Conservation (phyloP, 129 eudicot genomes). For the Centrapalus pauciflorus region DNA sequence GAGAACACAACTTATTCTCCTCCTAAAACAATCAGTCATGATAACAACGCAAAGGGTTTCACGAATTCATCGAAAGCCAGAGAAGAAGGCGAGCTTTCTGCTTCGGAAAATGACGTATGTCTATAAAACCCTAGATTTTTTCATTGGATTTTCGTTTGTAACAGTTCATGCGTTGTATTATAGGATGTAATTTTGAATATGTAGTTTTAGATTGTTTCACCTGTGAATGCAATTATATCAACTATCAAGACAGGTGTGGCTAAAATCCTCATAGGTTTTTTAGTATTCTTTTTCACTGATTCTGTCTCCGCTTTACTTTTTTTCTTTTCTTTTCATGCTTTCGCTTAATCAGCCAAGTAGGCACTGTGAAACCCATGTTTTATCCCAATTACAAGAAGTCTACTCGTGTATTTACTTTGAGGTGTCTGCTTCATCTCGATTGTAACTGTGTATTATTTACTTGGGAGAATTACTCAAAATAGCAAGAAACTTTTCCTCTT, state of each 20-base stretch:
- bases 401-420: not conserved
- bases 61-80: constrained; percentile 22
- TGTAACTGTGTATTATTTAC: not conserved
- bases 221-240: not conserved
- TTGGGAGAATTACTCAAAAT: too few relatives aligned
- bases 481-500: too few relatives aligned
- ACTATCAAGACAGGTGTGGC: not conserved
- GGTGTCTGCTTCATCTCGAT: not conserved
- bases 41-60: not conserved
- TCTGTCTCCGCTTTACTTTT: not conserved
- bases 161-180: not conserved
- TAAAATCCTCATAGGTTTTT: constrained; percentile 9
- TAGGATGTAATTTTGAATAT: not conserved
- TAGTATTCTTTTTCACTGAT: not conserved
- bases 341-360: not conserved
- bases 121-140: constrained; percentile 18
- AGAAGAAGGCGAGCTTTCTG: constrained; percentile 55
- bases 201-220: not conserved
- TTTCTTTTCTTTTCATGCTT: too few relatives aligned
- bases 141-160: not conserved
- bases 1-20: not conserved
- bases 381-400: not conserved
- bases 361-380: not conserved
- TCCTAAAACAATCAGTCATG: constrained; percentile 18
- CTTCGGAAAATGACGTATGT: constrained; percentile 42